Evolutionary conservation across 129 eudicot genomes (phyloP).

Genomic region (Flaveria linearis): DNA sequence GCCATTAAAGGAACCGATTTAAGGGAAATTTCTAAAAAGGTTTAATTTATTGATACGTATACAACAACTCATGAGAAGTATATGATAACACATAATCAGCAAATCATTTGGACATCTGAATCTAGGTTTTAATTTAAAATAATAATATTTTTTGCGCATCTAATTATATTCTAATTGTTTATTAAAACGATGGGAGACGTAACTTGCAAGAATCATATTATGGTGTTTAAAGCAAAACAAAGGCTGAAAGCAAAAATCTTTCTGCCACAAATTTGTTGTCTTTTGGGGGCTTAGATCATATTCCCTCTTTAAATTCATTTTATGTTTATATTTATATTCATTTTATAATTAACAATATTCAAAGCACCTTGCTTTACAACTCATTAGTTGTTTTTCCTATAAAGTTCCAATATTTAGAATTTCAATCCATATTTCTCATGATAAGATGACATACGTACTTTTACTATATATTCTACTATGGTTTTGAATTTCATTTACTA

Average conservation of each 20-base stretch:
- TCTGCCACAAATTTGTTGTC: slow-evolving; percentile 37
- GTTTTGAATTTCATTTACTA: too few species aligned
- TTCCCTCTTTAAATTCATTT: slow-evolving; percentile 10
- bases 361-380: background rate
- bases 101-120: slow-evolving; percentile 29
- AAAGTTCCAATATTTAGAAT: too few species aligned
- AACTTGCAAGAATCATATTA: slow-evolving; percentile 43
- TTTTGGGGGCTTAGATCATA: slow-evolving; percentile 41
- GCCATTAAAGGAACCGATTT: too few species aligned
- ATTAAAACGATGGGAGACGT: slow-evolving; percentile 28
- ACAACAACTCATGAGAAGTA: background rate
- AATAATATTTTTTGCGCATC: background rate
- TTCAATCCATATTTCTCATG: too few species aligned
- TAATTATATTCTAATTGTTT: slow-evolving; percentile 9
- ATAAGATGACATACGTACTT: too few species aligned
- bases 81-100: slow-evolving; percentile 20
- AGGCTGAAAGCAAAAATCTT: slow-evolving; percentile 41
- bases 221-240: slow-evolving; percentile 36
- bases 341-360: slow-evolving; percentile 3
- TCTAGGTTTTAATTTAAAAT: slow-evolving; percentile 7
- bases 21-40: too few species aligned
- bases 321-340: background rate
- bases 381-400: too few species aligned
- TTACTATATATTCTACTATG: too few species aligned
- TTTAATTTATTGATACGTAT: background rate